Base-by-base conservation (phyloP, 202 grass and related monocot species). In the Zoysia matrella region DNA sequence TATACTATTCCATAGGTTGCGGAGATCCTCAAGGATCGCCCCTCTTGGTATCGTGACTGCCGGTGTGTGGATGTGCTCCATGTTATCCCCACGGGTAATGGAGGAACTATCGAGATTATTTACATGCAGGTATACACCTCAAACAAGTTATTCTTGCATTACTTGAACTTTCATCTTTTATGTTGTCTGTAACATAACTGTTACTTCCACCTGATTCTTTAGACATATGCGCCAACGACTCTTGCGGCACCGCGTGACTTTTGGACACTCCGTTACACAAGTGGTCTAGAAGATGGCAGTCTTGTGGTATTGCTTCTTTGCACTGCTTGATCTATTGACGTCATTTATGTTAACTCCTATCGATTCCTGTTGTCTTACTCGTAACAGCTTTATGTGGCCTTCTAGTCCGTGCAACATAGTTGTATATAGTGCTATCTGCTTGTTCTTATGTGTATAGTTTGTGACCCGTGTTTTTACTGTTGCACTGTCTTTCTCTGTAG, bases 11-110 rank as follows among this genome's bases (percentile, higher is more conserved):
- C 64, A 60, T 71, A 99, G 97, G 97, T 99, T 60, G 93, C 93
- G 9, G 97, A 99, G 85, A 96, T 96, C 81, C 87, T 99, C 40
- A 99, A 99, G 87, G 97, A 99, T 94, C 89, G 93, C 61, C 78
- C 87, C 75, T 92, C 93, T 88, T 99, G 97, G 97, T 96, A 92
- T 71, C 97, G 93, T 36, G 30, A 36, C 30, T 36, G 30, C 30
- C 30, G 30, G 30, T 36, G 30, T 36, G 30, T 36, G 30, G 30
- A 36, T 36, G 30, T 36, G 30, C 30, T 36, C 30, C 30, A 36
- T 36, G 30, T 36, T 36, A 36, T 36, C 30, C 30, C 30, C 30
- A 36, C 30, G 30, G 30, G 30, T 36, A 36, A 36, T 36, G 30
- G 30, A 36, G 30, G 30, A 36, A 36, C 30, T 36, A 36, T 36